Percentiles rank a stretch among this genome's conserved stretches.
Conservation (phyloP, 1,284 basidiomycete species). For the Cerrena zonata region DNA sequence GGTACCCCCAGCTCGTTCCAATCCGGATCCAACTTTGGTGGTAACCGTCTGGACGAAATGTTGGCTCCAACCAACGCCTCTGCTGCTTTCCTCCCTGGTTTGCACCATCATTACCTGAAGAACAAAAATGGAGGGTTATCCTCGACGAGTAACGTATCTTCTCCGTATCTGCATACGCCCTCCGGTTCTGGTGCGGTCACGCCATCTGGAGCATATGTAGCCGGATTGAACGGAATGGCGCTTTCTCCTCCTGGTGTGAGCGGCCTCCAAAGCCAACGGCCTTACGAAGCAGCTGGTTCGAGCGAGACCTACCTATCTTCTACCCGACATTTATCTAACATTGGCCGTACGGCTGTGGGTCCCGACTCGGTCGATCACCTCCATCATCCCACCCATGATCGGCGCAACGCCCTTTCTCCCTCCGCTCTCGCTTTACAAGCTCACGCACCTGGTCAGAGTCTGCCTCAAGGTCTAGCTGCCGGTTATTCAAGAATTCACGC, state of each 20-base stretch:
- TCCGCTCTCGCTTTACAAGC: slow-evolving; percentile 63
- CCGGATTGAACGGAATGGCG: slow-evolving; percentile 22
- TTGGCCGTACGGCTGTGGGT: slow-evolving; percentile 16
- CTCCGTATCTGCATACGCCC: slow-evolving; percentile 19
- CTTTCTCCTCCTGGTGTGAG: slow-evolving; percentile 25
- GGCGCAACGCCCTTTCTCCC: slow-evolving; percentile 44
- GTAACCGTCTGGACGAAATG: slow-evolving; percentile 36
- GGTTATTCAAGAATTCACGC: slow-evolving; percentile 82
- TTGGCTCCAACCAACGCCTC: slow-evolving; percentile 58
- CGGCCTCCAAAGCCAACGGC: slow-evolving; percentile 22
- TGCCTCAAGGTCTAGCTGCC: slow-evolving; percentile 83
- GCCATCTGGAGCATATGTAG: slow-evolving; percentile 14
- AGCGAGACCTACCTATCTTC: slow-evolving; percentile 21
- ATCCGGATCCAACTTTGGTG: slow-evolving; percentile 35
- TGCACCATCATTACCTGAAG: slow-evolving; percentile 55
- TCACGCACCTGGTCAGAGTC: slow-evolving; percentile 79
- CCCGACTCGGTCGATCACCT: slow-evolving; percentile 23
- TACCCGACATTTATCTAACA: slow-evolving; percentile 16
- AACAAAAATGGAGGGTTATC: slow-evolving; percentile 27
- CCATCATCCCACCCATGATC: slow-evolving; percentile 23
- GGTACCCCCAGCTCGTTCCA: slow-evolving; percentile 45
- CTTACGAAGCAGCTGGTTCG: slow-evolving; percentile 16
- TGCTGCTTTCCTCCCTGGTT: slow-evolving; percentile 67
- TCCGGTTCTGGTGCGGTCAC: slow-evolving; percentile 19
- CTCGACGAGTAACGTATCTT: slow-evolving; percentile 21